Conservation (phyloP, 441 rosid species). For the Francoa sonchifolia region DNA sequence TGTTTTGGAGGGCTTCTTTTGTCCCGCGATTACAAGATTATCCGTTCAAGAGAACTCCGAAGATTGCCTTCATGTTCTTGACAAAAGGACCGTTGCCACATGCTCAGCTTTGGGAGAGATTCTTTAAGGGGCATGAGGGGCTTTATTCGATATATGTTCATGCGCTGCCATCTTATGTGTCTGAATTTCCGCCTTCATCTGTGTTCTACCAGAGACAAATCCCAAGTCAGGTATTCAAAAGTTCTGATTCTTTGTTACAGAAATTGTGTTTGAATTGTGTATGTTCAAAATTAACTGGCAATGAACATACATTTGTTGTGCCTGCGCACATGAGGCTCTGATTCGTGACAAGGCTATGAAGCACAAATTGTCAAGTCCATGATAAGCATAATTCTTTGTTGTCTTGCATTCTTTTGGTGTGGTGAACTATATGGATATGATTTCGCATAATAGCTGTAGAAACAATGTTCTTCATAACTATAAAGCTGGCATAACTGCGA, state of each 20-base stretch:
- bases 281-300: neutral
- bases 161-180: slow-evolving; percentile 17
- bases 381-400: too few relatives aligned
- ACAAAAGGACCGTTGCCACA: slow-evolving; percentile 20
- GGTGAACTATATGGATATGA: too few relatives aligned
- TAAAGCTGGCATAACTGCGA: too few relatives aligned
- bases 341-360: too few relatives aligned
- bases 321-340: too few relatives aligned
- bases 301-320: too few relatives aligned
- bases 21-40: neutral
- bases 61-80: slow-evolving; percentile 29
- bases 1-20: slow-evolving; percentile 14
- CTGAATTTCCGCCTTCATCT: slow-evolving; percentile 14
- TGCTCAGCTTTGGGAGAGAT: slow-evolving; percentile 25
- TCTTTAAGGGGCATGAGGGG: slow-evolving; percentile 23
- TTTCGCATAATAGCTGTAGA: too few relatives aligned
- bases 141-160: slow-evolving; percentile 25
- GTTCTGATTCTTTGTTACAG: neutral
- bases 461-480: too few relatives aligned
- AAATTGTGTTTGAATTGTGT: neutral
- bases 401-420: too few relatives aligned
- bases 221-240: slow-evolving; percentile 24
- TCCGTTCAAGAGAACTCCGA: slow-evolving; percentile 4
- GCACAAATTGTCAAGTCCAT: too few relatives aligned
- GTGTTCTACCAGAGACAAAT: slow-evolving; percentile 26